Conservation (phyloP, 768 basidiomycete species). For the Tremella fuciformis region DNA sequence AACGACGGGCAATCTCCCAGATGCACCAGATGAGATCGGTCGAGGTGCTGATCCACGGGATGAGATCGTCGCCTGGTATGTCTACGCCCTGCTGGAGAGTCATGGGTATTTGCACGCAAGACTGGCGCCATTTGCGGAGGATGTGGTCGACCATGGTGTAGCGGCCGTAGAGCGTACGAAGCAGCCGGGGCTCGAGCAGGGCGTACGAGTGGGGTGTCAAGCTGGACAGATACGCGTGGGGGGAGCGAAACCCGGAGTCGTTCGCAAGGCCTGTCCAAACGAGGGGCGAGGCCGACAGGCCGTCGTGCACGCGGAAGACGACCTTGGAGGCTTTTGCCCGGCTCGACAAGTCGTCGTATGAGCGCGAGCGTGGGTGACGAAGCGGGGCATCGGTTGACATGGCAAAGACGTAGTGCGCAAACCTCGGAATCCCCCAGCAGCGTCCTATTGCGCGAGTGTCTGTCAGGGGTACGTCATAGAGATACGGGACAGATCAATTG, state of each 20-base stretch:
- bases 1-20: constrained; percentile 24
- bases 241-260: not conserved
- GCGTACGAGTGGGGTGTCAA: not conserved
- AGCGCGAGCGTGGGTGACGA: too few species aligned
- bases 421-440: too few species aligned
- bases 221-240: not conserved
- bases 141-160: constrained; percentile 27
- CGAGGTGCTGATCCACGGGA: constrained; percentile 22
- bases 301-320: constrained; percentile 1
- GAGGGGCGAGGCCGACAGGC: not conserved
- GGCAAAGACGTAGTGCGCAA: too few species aligned
- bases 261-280: not conserved
- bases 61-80: constrained; percentile 22
- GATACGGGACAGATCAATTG: too few species aligned
- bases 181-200: not conserved
- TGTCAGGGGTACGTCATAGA: too few species aligned
- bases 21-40: constrained; percentile 17
- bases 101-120: constrained; percentile 5
- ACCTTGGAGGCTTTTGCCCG: not conserved
- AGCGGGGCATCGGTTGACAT: too few species aligned
- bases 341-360: too few species aligned
- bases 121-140: constrained; percentile 10
- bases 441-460: too few species aligned
- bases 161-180: constrained; percentile 6
- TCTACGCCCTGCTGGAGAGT: constrained; percentile 11